These are phyloP conservation scores for Fusarium sp. DNA, from an alignment of 2,329 filamentous ascomycete species.

Conservation along the genomic window DNA sequence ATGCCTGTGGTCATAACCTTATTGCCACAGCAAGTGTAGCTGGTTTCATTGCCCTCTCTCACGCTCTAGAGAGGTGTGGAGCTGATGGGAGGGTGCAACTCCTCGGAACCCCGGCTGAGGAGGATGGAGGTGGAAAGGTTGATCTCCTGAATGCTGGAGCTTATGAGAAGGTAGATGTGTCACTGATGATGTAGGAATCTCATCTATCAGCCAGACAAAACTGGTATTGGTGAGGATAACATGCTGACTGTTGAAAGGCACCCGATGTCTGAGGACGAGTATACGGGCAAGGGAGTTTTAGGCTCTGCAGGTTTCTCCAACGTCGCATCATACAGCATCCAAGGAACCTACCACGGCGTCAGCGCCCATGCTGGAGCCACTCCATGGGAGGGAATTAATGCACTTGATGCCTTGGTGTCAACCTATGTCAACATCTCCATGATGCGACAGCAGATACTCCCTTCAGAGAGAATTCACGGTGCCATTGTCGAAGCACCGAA, in stretches of 20 bases:
- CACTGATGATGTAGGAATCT: slow-evolving; percentile 5
- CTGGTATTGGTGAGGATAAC: not conserved
- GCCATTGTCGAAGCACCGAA: slow-evolving; percentile 25
- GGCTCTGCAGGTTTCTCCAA: not conserved
- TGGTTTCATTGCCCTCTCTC: not conserved
- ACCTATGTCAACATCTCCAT: slow-evolving; percentile 16
- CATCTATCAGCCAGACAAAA: too few species aligned
- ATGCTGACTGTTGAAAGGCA: slow-evolving; percentile 3
- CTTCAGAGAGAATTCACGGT: slow-evolving; percentile 12
- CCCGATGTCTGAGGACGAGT: slow-evolving; percentile 11
- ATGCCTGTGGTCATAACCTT: slow-evolving; percentile 25
- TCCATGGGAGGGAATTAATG: slow-evolving; percentile 27
- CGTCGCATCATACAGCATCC: not conserved
- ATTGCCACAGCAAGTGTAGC: slow-evolving; percentile 14
- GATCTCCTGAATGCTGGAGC: slow-evolving; percentile 13
- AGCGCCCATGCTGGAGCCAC: slow-evolving; percentile 17
- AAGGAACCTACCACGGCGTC: not conserved
- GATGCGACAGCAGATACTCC: slow-evolving; percentile 23
- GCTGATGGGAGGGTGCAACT: slow-evolving; percentile 5
- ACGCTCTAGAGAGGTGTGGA: not conserved
- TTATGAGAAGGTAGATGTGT: slow-evolving; percentile 5
- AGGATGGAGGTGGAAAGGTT: slow-evolving; percentile 20
- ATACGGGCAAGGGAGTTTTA: not conserved
- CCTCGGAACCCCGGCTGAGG: slow-evolving; percentile 20
- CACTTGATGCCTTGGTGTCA: slow-evolving; percentile 15